Evolutionary conservation across 257 asterid genomes (phyloP).

Genomic region (Penstemon barbatus): DNA sequence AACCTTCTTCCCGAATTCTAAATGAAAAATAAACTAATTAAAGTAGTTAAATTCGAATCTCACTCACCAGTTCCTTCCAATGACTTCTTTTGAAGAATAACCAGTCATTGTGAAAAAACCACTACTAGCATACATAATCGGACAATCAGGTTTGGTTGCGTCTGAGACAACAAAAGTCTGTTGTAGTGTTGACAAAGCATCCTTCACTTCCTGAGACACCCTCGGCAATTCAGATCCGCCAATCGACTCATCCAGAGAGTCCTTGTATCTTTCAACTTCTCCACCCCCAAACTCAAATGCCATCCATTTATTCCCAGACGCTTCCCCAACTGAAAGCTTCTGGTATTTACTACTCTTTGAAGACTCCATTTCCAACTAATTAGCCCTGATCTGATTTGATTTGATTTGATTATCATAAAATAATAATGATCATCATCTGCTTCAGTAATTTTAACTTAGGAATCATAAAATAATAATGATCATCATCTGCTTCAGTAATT

Average conservation of each 20-base stretch:
- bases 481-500: conserved; percentile 18
- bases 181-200: conserved; percentile 83
- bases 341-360: conserved; percentile 26
- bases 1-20: conserved; percentile 22
- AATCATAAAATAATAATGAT: conserved; percentile 10
- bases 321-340: conserved; percentile 35
- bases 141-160: conserved; percentile 93
- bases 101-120: conserved; percentile 95
- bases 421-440: conserved; percentile 17
- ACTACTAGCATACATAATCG: conserved; percentile 89
- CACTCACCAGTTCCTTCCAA: conserved; percentile 88
- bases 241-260: conserved; percentile 49
- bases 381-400: not conserved
- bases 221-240: conserved; percentile 52
- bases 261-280: conserved; percentile 51
- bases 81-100: conserved; percentile 75
- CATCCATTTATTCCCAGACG: conserved; percentile 63
- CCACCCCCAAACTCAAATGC: conserved; percentile 57
- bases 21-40: not conserved
- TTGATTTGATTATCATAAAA: not conserved
- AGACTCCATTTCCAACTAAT: conserved; percentile 44
- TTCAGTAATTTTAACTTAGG: too few relatives aligned
- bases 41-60: not conserved
- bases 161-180: conserved; percentile 99
- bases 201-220: conserved; percentile 92